Base-by-base conservation (phyloP, 495 filamentous ascomycete genomes). In the Xeromyces bisporus region DNA sequence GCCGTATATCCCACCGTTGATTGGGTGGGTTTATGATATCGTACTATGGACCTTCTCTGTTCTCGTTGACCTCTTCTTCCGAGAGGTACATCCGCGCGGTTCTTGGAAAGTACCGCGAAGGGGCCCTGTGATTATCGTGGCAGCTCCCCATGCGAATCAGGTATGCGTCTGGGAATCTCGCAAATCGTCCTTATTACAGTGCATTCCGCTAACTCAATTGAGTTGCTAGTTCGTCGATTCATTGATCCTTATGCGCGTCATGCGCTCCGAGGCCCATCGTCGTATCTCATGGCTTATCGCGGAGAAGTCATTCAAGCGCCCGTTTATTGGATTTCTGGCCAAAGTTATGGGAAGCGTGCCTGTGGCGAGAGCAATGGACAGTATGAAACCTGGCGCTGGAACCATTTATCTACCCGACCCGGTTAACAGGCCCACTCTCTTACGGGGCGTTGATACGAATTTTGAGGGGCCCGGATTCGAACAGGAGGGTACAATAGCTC, bases 141-240 rank as follows among this genome's bases (percentile, higher is more conserved):
- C 85, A n/a, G 89, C 91, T 12, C 89, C 89, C 38, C 89, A 97
- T 66, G 91, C 89, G 28, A 97, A 97, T 51, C 89, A 97, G 72
- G 82, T 85, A 64, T 15, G 3, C 32, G 18, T 21, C 32, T n/a
- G n/a, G n/a, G n/a, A n/a, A n/a, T n/a, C 35, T 17, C 29, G 25
- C 29, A 12, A 38, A 38, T 28, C 12, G 24, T 12, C 14, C 1
- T 23, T 5, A 11, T 15, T 24, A 3, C 2, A 12, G 18, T 25
- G 42, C 28, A 24, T 11, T 17, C 8, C 6, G 26, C 16, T 32
- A 13, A 36, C 23, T 28, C 16, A 41, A 6, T 13, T 25, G 7
- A 2, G n/a, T 26, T 23, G 16, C 14, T 31, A 87, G 75, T 99
- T 99, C 42, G 83, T 96, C 41, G 89, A 99, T 44, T 86, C 85